phyloP scores from a whole-genome alignment of 768 basidiomycete genomes.

The Amylocystis lapponica region DNA sequence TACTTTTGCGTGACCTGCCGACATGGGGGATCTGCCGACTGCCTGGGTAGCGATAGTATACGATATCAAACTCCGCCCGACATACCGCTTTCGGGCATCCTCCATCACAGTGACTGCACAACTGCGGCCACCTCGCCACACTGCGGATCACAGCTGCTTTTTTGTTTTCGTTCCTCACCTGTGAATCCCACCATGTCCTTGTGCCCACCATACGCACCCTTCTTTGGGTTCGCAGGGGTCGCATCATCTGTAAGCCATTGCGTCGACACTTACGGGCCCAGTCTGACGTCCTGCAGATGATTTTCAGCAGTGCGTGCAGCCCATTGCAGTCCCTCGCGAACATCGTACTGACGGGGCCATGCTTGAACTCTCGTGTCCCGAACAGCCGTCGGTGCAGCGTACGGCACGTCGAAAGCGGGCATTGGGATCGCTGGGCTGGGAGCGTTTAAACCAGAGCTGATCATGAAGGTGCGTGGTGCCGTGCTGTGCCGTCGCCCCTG shows the following conservation, averaged over 20 bases:
- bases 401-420: slow-evolving; percentile 94
- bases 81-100: too few relatives aligned
- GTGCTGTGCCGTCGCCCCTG: neutral
- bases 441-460: slow-evolving; percentile 89
- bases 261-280: neutral
- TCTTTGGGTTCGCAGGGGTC: slow-evolving; percentile 97
- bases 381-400: slow-evolving; percentile 90
- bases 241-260: slow-evolving; percentile 70
- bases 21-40: too few relatives aligned
- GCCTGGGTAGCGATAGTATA: neutral
- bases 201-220: slow-evolving; percentile 93
- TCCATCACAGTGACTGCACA: too few relatives aligned
- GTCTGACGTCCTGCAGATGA: slow-evolving; percentile 58
- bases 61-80: too few relatives aligned
- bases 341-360: too few relatives aligned
- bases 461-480: slow-evolving; percentile 81
- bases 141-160: too few relatives aligned
- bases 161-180: neutral
- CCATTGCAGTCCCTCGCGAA: too few relatives aligned
- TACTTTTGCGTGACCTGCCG: too few relatives aligned
- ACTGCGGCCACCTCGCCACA: too few relatives aligned
- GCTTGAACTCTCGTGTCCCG: too few relatives aligned
- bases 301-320: slow-evolving; percentile 86
- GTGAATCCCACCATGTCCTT: slow-evolving; percentile 33
- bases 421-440: slow-evolving; percentile 96